Base-by-base conservation (phyloP, 495 filamentous ascomycete genomes). In the Penicillium pulvis region DNA sequence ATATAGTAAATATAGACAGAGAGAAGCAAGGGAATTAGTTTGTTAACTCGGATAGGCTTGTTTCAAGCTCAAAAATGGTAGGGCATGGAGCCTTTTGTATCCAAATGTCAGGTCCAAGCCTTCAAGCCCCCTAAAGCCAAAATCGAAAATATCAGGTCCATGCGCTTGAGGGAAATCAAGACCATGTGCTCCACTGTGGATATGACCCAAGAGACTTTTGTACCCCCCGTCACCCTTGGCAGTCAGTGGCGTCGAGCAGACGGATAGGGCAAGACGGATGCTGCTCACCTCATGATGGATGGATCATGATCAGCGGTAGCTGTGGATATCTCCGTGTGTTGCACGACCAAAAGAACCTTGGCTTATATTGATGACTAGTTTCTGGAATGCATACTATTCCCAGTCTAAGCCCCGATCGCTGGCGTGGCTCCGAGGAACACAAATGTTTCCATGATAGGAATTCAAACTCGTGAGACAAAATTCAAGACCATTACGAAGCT, bases 131-230 rank as follows among this genome's bases (percentile, higher is more conserved):
- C 51, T 45, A 26, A 45, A 45, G 28, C 20, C 51, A 17, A 10
- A 17, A 41, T 39, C 33, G 36, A 53, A 53, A 55, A 60, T 62
- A 63, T 61, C 41, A 57, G 31, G 36, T 26, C 54, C 49, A 55
- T 56, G 44, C 51, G 54, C 60, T 33, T 59, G 43, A 64, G 39
- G 36, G 48, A 51, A 55, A 52, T 60, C 48, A 64, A 57, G 64
- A 46, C 62, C 61, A 67, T 60, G 41, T 63, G 57, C 55, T 67
- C 67, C 67, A 67, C 67, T 65, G 67, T 70, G 67, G 67, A 16
- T 61, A n/a, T 67, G 39, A 54, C 53, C 61, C 54, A 60, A 59
- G 61, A 55, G 55, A 53, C 31, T 44, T 52, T 48, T 39, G 53
- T 51, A n/a, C 44, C 50, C 31, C 52, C 35, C n/a, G 56, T 61